These are phyloP conservation scores for Alternaria sp. DNA, from an alignment of 2,329 filamentous ascomycete genomes.

Conservation along the genomic window DNA sequence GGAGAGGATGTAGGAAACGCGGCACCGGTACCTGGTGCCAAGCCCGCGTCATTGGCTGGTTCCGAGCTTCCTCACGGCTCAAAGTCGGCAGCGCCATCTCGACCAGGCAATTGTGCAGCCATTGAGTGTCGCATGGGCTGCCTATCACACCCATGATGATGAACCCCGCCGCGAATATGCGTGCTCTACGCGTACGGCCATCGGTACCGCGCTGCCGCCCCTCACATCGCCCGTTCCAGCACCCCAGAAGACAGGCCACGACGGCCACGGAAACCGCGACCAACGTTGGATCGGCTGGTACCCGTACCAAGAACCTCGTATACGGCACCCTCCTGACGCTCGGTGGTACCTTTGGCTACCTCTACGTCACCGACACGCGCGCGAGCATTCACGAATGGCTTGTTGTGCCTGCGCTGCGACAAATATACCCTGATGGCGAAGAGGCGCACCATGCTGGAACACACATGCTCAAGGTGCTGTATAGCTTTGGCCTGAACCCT, in stretches of 20 bases:
- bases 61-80: conserved; percentile 1
- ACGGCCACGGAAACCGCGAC: conserved; percentile 33
- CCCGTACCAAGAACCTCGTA: conserved; percentile 57
- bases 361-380: conserved; percentile 62
- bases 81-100: not conserved
- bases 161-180: conserved; percentile 35
- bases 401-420: conserved; percentile 67
- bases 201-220: conserved; percentile 24
- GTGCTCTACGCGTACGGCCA: conserved; percentile 36
- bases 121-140: conserved; percentile 27
- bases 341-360: conserved; percentile 53
- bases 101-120: conserved; percentile 23
- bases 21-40: not conserved
- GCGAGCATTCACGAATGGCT: conserved; percentile 61
- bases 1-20: not conserved
- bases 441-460: conserved; percentile 89
- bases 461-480: conserved; percentile 71
- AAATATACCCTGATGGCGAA: conserved; percentile 77
- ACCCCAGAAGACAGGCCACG: conserved; percentile 32
- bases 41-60: conserved; percentile 12
- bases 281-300: conserved; percentile 49
- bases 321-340: conserved; percentile 63
- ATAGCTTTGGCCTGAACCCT: conserved; percentile 77
- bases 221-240: conserved; percentile 19
- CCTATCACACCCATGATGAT: conserved; percentile 28